Evolutionary conservation across 2,329 filamentous ascomycete species (phyloP).

Genomic region (Neofusicoccum sp.): DNA sequence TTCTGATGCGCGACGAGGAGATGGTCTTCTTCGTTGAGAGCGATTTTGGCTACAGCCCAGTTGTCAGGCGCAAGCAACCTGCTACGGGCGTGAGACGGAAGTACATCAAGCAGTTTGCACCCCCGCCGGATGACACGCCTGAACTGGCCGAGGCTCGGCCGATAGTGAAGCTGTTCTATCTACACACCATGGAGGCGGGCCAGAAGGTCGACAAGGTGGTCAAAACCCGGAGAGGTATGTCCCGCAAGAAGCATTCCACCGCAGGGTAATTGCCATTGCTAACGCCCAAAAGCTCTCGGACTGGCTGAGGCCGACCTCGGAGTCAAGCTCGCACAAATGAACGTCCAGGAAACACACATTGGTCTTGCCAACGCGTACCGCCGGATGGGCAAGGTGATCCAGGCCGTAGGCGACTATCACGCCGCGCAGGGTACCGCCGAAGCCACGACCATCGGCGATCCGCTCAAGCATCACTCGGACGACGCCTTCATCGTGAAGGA

Average conservation of each 20-base stretch:
- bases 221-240: slow-evolving; percentile 79
- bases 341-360: slow-evolving; percentile 84
- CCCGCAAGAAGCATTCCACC: not conserved
- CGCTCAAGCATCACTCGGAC: slow-evolving; percentile 89
- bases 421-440: slow-evolving; percentile 95
- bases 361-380: slow-evolving; percentile 88
- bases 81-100: slow-evolving; percentile 93
- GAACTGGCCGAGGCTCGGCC: slow-evolving; percentile 88
- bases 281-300: slow-evolving; percentile 67
- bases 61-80: slow-evolving; percentile 93
- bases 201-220: slow-evolving; percentile 96
- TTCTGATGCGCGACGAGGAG: slow-evolving; percentile 92
- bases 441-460: slow-evolving; percentile 89
- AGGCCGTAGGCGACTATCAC: slow-evolving; percentile 91
- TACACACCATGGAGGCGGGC: slow-evolving; percentile 93
- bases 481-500: slow-evolving; percentile 99
- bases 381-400: slow-evolving; percentile 90
- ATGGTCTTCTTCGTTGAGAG: slow-evolving; percentile 99
- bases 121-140: slow-evolving; percentile 93
- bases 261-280: not conserved
- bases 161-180: slow-evolving; percentile 90
- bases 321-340: slow-evolving; percentile 81
- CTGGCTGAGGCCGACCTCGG: slow-evolving; percentile 92
- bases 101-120: slow-evolving; percentile 96
- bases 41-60: slow-evolving; percentile 95